A percentile compares a stretch with the other conserved stretches of the same genome.
Evolutionary conservation across 495 filamentous ascomycete genomes (phyloP).

Genomic region (Aspergillus cavernicola): DNA sequence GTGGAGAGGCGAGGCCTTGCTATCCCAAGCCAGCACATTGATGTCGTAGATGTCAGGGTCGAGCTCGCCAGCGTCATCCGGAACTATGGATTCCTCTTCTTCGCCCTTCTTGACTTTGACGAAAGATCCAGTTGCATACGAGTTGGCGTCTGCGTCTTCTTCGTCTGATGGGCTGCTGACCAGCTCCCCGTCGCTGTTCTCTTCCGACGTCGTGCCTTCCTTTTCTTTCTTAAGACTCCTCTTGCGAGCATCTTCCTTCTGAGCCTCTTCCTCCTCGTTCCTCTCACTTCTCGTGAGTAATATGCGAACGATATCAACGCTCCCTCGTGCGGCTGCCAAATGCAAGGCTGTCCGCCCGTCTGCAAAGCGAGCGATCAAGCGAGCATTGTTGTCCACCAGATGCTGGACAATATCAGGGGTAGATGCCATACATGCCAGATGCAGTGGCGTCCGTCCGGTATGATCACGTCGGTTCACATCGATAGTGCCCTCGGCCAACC

Average conservation of each 20-base stretch:
- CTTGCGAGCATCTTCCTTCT: conserved; percentile 47
- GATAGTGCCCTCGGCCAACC: conserved; percentile 56
- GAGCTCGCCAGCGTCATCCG: conserved; percentile 53
- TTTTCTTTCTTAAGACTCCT: conserved; percentile 21
- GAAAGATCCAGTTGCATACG: conserved; percentile 55
- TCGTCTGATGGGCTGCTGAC: conserved; percentile 20
- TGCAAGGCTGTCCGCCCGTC: conserved; percentile 79
- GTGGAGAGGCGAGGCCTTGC: conserved; percentile 64
- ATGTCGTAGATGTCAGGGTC: conserved; percentile 78
- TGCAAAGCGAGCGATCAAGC: conserved; percentile 64
- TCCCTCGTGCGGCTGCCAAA: conserved; percentile 66
- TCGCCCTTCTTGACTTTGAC: conserved; percentile 54
- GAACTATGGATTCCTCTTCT: conserved; percentile 23
- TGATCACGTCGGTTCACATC: conserved; percentile 67
- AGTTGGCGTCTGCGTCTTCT: conserved; percentile 32
- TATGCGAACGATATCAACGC: conserved; percentile 62
- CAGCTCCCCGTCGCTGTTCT: conserved; percentile 31
- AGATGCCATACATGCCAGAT: conserved; percentile 65
- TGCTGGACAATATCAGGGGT: conserved; percentile 64
- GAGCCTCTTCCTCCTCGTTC: conserved; percentile 65
- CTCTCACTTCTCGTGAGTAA: conserved; percentile 64
- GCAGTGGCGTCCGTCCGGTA: conserved; percentile 76
- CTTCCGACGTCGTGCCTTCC: conserved; percentile 38
- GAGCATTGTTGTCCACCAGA: conserved; percentile 68
- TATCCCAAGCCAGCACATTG: conserved; percentile 74